Conservation (phyloP, 108 stramenopile genomes). For the Pseudonitzschia multiseries region DNA sequence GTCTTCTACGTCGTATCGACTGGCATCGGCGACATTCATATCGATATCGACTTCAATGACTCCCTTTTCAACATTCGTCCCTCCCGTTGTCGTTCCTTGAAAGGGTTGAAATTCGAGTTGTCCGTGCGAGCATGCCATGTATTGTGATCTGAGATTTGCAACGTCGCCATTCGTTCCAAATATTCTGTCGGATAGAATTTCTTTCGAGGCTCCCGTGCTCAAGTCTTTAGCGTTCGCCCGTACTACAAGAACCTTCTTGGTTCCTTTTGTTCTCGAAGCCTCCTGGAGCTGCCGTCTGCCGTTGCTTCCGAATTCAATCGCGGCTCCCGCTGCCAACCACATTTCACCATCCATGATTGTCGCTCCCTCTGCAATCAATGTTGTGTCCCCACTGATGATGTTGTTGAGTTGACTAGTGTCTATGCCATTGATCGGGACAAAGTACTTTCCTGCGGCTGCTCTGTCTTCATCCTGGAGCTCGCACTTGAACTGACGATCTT, state of each 20-base stretch:
- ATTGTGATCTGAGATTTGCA: conserved; percentile 26
- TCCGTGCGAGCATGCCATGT: conserved; percentile 29
- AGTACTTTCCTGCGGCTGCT: conserved; percentile 8
- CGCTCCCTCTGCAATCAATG: conserved; percentile 17
- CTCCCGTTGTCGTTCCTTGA: conserved; percentile 36
- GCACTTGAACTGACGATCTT: conserved; percentile 1
- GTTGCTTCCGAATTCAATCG: conserved; percentile 13
- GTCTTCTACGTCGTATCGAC: conserved; percentile 10
- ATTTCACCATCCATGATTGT: conserved; percentile 16
- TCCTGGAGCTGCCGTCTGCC: conserved; percentile 7
- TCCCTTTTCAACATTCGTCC: conserved; percentile 33
- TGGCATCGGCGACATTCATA: neutral
- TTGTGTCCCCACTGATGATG: conserved; percentile 12
- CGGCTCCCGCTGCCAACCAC: conserved; percentile 10
- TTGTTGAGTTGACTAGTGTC: conserved; percentile 7
- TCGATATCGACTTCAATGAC: conserved; percentile 15
- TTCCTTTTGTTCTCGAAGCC: conserved; percentile 1
- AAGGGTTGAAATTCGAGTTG: conserved; percentile 27
- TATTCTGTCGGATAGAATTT: conserved; percentile 15
- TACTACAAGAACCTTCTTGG: conserved; percentile 24
- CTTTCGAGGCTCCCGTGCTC: neutral
- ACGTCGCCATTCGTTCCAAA: conserved; percentile 33
- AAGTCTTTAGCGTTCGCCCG: conserved; percentile 3
- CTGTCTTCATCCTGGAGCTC: conserved; percentile 10
- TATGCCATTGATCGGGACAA: conserved; percentile 12